Conservation (phyloP, 2,329 filamentous ascomycete genomes). For the Cryphonectria radicalis region DNA sequence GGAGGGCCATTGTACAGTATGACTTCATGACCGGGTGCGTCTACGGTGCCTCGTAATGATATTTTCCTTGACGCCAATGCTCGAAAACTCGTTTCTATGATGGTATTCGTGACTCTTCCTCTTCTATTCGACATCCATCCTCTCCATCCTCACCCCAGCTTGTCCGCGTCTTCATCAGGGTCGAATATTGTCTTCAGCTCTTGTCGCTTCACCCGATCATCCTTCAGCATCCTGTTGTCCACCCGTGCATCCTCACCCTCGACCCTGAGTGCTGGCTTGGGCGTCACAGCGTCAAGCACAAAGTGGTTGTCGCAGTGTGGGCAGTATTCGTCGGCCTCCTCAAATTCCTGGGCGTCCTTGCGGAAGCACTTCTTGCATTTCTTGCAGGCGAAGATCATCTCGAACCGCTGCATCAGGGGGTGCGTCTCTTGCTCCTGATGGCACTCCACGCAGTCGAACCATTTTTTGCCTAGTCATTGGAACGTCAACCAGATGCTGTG, state of each 20-base stretch:
- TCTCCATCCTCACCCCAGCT: constrained; percentile 65
- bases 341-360: constrained; percentile 89
- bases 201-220: constrained; percentile 73
- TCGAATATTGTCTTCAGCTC: constrained; percentile 73
- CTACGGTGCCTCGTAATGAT: constrained; percentile 29
- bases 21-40: constrained; percentile 29
- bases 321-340: constrained; percentile 98
- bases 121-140: background rate
- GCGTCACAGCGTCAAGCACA: constrained; percentile 84
- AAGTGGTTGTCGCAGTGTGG: constrained; percentile 99
- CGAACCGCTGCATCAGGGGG: constrained; percentile 73
- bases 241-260: constrained; percentile 90
- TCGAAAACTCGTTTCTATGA: constrained; percentile 13
- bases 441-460: constrained; percentile 98
- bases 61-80: constrained; percentile 29
- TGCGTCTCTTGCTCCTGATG: constrained; percentile 83
- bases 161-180: constrained; percentile 73
- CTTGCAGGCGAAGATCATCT: constrained; percentile 97
- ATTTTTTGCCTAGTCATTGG: constrained; percentile 74
- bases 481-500: background rate
- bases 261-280: constrained; percentile 80
- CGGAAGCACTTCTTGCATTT: constrained; percentile 99
- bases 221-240: constrained; percentile 89
- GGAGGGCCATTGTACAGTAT: constrained; percentile 29
- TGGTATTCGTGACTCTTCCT: constrained; percentile 15